Base-by-base conservation (phyloP, 148 eudicot genomes). In the Fagopyrum esculentum region DNA sequence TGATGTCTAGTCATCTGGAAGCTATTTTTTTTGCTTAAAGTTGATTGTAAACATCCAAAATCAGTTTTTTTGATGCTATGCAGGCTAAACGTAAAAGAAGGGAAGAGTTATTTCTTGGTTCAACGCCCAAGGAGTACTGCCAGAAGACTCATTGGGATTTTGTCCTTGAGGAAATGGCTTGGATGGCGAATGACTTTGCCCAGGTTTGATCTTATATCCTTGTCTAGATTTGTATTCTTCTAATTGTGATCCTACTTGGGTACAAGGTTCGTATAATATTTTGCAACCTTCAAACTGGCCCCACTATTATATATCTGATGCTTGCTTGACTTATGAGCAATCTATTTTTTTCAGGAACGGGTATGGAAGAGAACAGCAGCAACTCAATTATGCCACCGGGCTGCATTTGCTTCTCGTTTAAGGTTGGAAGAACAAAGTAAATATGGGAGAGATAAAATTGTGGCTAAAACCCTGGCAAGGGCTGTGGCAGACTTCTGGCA, bases 121-220 rank as follows among this genome's bases (percentile, higher is more conserved):
- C 80, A 26, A 68, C 80, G 35, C 85, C 85, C 13, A 73, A 12
- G 60, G 88, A 86, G 76, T 80, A 78, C 69, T 80, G 78, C 76
- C 83, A 49, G 40, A 90, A 82, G 84, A 82, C 94, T 78, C 93
- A 90, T 4, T 96, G 99, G 99, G 91, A 86, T 78, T 88, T 86
- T 82, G 98, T 96, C 46, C 85, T 96, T 74, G 98, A 92, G 79
- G 99, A 96, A 79, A 92, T 96, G 98, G 79, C 88, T 75, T 96
- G 99, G 99, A 68, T 96, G 87, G 96, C 99, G 6, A 95, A 95
- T 86, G 99, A 95, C 85, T 95, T 92, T 82, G 87, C 94, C 15
- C 99, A 95, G 96, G 98, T 95, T 78, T 81, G 81, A 75, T 52
- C 30, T 11, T 48, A 6, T 35, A 66, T 51, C 12, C 47, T 44